Evolutionary conservation across 2,329 filamentous ascomycete species (phyloP).

Genomic region (Botryotinia narcissicola): DNA sequence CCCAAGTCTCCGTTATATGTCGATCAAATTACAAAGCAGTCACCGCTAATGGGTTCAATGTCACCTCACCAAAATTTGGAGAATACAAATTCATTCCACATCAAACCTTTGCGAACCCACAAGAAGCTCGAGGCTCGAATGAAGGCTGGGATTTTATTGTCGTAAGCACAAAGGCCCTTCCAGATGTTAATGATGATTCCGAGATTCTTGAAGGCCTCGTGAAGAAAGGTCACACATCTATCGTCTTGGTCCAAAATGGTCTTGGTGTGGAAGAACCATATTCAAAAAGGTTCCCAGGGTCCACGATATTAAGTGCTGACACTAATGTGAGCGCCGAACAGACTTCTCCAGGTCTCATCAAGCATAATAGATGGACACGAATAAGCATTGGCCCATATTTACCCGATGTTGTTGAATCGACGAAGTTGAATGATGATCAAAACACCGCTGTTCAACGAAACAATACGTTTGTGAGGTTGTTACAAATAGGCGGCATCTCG

Average conservation of each 20-base stretch:
- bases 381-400: constrained; percentile 68
- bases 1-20: constrained; percentile 67
- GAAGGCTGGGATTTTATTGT: constrained; percentile 44
- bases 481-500: constrained; percentile 53
- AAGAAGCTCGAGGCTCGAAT: constrained; percentile 37
- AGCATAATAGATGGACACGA: constrained; percentile 72
- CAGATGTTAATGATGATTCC: constrained; percentile 36
- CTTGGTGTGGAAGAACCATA: constrained; percentile 52
- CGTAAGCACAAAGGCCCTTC: constrained; percentile 37
- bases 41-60: constrained; percentile 56
- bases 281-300: constrained; percentile 56
- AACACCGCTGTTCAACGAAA: constrained; percentile 36
- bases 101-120: constrained; percentile 61
- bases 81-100: constrained; percentile 62
- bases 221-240: constrained; percentile 29
- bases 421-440: constrained; percentile 8
- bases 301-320: constrained; percentile 64
- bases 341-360: constrained; percentile 57
- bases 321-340: constrained; percentile 70
- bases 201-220: constrained; percentile 34
- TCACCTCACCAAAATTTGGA: constrained; percentile 66
- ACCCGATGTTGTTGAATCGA: constrained; percentile 44
- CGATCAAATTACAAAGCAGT: constrained; percentile 71
- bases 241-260: constrained; percentile 38
- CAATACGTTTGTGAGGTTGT: constrained; percentile 47